These are phyloP conservation scores for Fusarium sp. DNA, from an alignment of 2,329 filamentous ascomycete species.

Conservation along the genomic window DNA sequence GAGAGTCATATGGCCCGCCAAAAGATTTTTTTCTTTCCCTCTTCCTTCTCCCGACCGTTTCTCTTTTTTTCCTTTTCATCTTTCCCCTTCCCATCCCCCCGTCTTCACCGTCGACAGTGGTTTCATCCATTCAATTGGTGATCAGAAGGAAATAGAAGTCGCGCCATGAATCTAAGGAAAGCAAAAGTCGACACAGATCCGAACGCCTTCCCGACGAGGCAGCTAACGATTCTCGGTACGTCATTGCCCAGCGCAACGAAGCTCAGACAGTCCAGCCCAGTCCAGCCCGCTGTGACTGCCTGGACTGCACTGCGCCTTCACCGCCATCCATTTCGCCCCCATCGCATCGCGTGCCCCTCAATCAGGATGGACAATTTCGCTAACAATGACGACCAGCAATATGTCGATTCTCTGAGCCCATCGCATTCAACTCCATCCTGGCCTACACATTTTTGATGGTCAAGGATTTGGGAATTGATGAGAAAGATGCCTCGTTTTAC, in stretches of 20 bases:
- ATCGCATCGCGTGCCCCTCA: not conserved
- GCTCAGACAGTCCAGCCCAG: not conserved
- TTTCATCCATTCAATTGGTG: not conserved
- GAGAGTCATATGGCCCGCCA: conserved; percentile 25
- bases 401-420: conserved; percentile 79
- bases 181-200: conserved; percentile 17
- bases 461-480: conserved; percentile 77
- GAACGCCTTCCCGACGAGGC: conserved; percentile 30
- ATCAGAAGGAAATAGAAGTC: not conserved
- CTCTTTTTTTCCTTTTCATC: not conserved
- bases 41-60: not conserved
- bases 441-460: conserved; percentile 93
- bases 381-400: conserved; percentile 33
- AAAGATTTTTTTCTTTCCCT: conserved; percentile 14
- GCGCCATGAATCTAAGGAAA: conserved; percentile 23
- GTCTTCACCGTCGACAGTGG: conserved; percentile 2
- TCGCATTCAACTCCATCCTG: conserved; percentile 89
- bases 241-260: not conserved
- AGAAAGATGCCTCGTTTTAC: conserved; percentile 79
- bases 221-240: conserved; percentile 30
- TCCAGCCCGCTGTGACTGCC: not conserved
- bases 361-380: not conserved
- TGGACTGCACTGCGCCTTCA: not conserved
- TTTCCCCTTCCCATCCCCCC: not conserved
- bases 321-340: not conserved